A percentile compares a stretch with the other conserved stretches of the same genome.
phyloP scores from a whole-genome alignment of 768 basidiomycete species.

The Cubamyces lactineus region DNA sequence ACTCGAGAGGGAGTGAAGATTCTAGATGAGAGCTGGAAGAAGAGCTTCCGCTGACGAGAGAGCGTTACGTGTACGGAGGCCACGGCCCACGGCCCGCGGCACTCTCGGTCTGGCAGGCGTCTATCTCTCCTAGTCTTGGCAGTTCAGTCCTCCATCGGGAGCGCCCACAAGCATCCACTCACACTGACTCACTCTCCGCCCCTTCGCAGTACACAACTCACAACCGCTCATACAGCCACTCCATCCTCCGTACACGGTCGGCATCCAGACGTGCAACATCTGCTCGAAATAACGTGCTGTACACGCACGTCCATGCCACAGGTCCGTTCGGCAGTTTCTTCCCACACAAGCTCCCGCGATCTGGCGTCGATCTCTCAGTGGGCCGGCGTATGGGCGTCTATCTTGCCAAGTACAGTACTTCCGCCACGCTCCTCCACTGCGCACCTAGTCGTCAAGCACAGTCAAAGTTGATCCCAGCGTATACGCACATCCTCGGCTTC shows the following conservation, averaged over 20 bases:
- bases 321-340: too few species aligned
- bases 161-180: constrained; percentile 12
- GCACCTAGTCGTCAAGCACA: neutral
- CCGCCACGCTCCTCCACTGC: neutral
- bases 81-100: constrained; percentile 7
- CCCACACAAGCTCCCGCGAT: too few species aligned
- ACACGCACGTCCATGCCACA: too few species aligned
- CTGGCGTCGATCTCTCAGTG: neutral
- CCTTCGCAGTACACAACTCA: too few species aligned
- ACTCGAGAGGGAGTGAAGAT: neutral
- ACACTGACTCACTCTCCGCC: neutral
- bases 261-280: too few species aligned
- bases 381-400: neutral
- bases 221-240: too few species aligned
- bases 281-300: too few species aligned
- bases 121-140: neutral
- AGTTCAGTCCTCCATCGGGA: neutral
- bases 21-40: neutral
- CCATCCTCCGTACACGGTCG: too few species aligned
- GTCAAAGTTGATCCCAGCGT: neutral
- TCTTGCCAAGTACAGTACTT: neutral
- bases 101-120: neutral
- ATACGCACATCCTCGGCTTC: too few species aligned
- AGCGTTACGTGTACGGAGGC: constrained; percentile 4
- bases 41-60: neutral